Percentiles rank a stretch among this genome's conserved stretches.
Evolutionary conservation across 495 filamentous ascomycete genomes (phyloP).

Genomic region (Penicillium salamii): DNA sequence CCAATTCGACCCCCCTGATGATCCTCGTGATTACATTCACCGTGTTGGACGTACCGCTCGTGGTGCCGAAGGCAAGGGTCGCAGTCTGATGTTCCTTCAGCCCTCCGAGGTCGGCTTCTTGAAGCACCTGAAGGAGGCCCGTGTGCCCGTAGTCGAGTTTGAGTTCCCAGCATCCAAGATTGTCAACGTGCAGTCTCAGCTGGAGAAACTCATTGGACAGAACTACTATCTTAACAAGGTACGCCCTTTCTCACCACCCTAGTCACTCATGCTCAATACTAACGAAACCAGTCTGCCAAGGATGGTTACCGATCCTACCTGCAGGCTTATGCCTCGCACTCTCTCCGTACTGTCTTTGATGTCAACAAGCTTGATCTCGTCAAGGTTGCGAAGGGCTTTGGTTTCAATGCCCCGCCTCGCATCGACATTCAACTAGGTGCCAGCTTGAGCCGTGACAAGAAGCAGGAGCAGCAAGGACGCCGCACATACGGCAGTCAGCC

Average conservation of each 20-base stretch:
- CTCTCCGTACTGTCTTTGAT: conserved; percentile 86
- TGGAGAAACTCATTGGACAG: conserved; percentile 85
- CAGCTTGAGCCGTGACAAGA: conserved; percentile 87
- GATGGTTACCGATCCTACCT: conserved; percentile 81
- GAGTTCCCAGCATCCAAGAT: conserved; percentile 92
- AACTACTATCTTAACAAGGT: conserved; percentile 97
- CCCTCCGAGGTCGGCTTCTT: conserved; percentile 91
- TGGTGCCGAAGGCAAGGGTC: conserved; percentile 78
- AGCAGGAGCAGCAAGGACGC: conserved; percentile 63
- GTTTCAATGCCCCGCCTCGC: conserved; percentile 82
- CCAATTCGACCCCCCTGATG: conserved; percentile 92
- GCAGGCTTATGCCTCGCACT: conserved; percentile 91
- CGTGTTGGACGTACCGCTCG: conserved; percentile 93
- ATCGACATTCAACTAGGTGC: conserved; percentile 87
- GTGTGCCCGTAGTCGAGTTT: conserved; percentile 92
- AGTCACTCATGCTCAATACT: conserved; percentile 7
- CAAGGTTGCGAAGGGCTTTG: conserved; percentile 93
- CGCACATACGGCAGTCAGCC: conserved; percentile 79
- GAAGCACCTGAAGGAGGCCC: conserved; percentile 84
- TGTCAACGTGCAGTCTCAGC: conserved; percentile 88
- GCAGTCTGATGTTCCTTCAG: conserved; percentile 85
- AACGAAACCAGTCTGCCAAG: conserved; percentile 54
- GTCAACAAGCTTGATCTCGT: conserved; percentile 88
- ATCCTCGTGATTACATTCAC: conserved; percentile 92
- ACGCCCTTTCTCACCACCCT: conserved; percentile 7